phyloP scores from a whole-genome alignment of 2,329 filamentous ascomycete species.

The Colletotrichum aenigma region DNA sequence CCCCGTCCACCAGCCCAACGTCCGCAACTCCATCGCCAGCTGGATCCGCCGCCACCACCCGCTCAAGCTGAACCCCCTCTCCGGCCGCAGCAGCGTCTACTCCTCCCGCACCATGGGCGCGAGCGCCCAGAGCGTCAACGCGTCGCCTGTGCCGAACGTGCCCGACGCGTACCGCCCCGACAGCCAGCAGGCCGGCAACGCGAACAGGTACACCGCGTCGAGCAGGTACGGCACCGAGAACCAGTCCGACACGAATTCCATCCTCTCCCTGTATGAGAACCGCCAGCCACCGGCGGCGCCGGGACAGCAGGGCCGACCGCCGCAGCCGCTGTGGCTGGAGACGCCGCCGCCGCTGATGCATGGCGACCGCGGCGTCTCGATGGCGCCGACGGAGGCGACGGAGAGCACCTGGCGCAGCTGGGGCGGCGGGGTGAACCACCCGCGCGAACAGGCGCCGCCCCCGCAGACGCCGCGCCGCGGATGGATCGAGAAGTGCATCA shows the following conservation, averaged over 20 bases:
- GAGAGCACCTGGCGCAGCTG: conserved; percentile 22
- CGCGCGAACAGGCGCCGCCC: neutral
- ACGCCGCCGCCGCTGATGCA: neutral
- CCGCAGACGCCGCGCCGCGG: neutral
- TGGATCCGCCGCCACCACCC: conserved; percentile 29
- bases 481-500: conserved; percentile 21
- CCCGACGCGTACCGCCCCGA: conserved; percentile 1
- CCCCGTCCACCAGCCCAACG: conserved; percentile 18
- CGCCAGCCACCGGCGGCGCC: neutral
- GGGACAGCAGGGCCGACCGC: neutral
- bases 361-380: conserved; percentile 13
- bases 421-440: conserved; percentile 11
- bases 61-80: conserved; percentile 24
- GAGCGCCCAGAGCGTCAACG: neutral
- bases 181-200: neutral
- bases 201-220: neutral
- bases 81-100: conserved; percentile 13
- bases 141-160: conserved; percentile 5
- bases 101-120: neutral
- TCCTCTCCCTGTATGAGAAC: conserved; percentile 9
- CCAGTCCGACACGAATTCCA: neutral
- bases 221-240: neutral
- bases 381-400: conserved; percentile 15
- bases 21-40: conserved; percentile 27
- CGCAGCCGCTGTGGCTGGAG: neutral